These are phyloP conservation scores for Pleomassaria siparia DNA, from an alignment of 2,329 filamentous ascomycete species.

Conservation along the genomic window DNA sequence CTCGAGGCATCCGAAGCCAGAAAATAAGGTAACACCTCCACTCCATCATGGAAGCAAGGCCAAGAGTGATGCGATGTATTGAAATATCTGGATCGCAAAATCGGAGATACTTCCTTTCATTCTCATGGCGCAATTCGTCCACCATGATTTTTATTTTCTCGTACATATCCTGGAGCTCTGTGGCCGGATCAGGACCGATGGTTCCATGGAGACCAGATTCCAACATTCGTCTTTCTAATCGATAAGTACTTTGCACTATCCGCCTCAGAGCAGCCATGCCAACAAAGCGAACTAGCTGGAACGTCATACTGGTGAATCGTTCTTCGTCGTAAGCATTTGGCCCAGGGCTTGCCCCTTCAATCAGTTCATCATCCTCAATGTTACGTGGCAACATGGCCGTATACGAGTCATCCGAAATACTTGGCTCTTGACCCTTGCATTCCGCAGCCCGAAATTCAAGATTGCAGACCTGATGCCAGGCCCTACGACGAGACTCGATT, in stretches of 20 bases:
- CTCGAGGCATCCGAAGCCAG: conserved; percentile 43
- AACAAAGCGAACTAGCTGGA: conserved; percentile 38
- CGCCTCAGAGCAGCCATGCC: conserved; percentile 37
- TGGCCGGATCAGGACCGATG: conserved; percentile 35
- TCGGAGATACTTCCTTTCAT: conserved; percentile 33
- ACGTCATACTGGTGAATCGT: conserved; percentile 38
- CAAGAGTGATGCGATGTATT: conserved; percentile 34
- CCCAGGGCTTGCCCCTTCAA: conserved; percentile 38
- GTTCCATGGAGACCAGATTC: conserved; percentile 37
- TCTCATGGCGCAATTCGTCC: conserved; percentile 37
- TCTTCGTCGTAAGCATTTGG: conserved; percentile 33
- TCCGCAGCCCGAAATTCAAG: conserved; percentile 43
- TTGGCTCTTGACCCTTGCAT: conserved; percentile 43
- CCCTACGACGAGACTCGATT: conserved; percentile 39
- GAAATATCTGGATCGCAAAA: conserved; percentile 35
- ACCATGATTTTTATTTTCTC: conserved; percentile 41
- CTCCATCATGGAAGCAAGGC: conserved; percentile 36
- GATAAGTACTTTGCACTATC: conserved; percentile 42
- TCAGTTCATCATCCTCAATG: conserved; percentile 41
- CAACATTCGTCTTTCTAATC: conserved; percentile 38
- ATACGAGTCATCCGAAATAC: conserved; percentile 41
- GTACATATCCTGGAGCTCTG: conserved; percentile 36
- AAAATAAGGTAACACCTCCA: conserved; percentile 43
- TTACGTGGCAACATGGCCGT: conserved; percentile 42
- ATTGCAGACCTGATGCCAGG: conserved; percentile 43